Evolutionary conservation across 352 stramenopile species (phyloP), one percentile per base, ranked within the genome.

Genomic region (Lagenidium sp.): DNA sequence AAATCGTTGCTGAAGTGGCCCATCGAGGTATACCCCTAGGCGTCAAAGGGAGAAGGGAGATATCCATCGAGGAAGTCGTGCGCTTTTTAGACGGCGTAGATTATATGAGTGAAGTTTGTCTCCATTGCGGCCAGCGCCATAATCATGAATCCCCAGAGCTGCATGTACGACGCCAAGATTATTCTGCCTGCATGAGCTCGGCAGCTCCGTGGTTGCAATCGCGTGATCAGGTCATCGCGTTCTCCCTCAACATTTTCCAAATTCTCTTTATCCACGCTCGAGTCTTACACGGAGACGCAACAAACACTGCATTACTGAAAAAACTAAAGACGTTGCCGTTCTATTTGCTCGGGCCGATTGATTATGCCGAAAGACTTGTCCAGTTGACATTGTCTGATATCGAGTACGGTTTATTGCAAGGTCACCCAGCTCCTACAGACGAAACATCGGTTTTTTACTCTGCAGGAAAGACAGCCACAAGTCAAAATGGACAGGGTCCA

Each of bases 211-310:
- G n/a, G n/a, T n/a, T n/a, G n/a, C n/a, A n/a, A n/a, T n/a, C n/a
- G n/a, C n/a, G n/a, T n/a, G n/a, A n/a, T n/a, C n/a, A 78, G 36
- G 67, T 69, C 7, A 41, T 90, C 8, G 73, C 70, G 13, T 89
- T 97, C 25, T 88, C 86, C 25, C 44, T 97, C 21, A 96, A 97
- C 47, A 20, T 96, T 4, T 97, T 95, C 50, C 86, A 97, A 50
- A 57, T 75, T 15, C 68, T 97, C 26, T 80, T 87, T 19, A 76
- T 96, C 26, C 86, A 97, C 70, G 63, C 77, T 18, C 78, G 69
- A 36, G 53, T 93, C 7, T 53, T 90, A 15, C 60, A 85, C 35
- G 73, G 68, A 10, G 38, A 53, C 20, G 61, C 67, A 5, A 55
- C 52, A 0, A 82, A 53, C 34, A 72, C 76, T 47, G 68, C 68